Base-by-base conservation (phyloP, 2,329 filamentous ascomycete species). In the Malbranchea zuffiana region DNA sequence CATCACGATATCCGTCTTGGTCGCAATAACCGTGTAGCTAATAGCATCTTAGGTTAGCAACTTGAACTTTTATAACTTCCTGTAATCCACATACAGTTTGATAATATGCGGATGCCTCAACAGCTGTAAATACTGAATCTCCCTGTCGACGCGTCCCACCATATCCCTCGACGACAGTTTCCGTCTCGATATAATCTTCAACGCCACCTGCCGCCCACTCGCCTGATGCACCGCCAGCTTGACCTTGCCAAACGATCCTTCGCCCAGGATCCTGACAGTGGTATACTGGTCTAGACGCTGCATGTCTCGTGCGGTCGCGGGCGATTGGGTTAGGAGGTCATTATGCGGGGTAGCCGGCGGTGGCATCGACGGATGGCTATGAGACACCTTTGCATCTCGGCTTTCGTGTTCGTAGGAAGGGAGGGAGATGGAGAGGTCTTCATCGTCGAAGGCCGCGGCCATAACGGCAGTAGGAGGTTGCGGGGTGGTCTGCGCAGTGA, bases 191-290 rank as follows among this genome's bases (percentile, higher is more conserved):
- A 98, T 98, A 56, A 96, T 95, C 71, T 98, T 98, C 56, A 98
- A 73, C 18, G 90, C 90, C 34, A 98, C 90, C 66, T 95, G 84
- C 61, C 96, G 87, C 46, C 83, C 83, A 48, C 84, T 96, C 49
- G 86, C 78, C 53, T 85, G 78, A 58, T 98, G 90, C 27, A 87
- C 82, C 15, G 90, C 90, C 51, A 98, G 75, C 69, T 96, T 96
- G 59, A 98, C 90, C 67, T 98, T 98, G 51, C 90, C 90, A 59
- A 98, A 98, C 2, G 87, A 95, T 31, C 90, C 90, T 65, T 98
- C 90, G 39, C 90, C 90, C 10, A 98, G 72, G 11, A 88, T 95
- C 58, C 79, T 80, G 50, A 94, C 71, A 40, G 95, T 80, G 51
- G 82, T 82, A 67, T 98, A 98, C 61, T 87, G 83, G 47, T 86